Evolutionary conservation across 73 alveolate species (phyloP), one percentile per base, ranked within the genome.

Genomic region (Tetrahymena malaccensis): DNA sequence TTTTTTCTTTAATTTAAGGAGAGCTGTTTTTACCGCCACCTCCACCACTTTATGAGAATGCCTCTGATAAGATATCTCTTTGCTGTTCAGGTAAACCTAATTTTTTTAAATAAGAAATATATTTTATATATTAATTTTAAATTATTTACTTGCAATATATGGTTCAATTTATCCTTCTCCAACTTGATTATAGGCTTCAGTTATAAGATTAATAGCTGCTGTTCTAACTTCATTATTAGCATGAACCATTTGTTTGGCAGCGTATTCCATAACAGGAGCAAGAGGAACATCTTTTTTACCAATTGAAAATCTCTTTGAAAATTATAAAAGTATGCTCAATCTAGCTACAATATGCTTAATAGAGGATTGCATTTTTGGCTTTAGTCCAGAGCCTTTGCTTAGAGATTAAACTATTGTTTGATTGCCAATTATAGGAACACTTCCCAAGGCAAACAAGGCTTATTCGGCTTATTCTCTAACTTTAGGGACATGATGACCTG

Each of bases 401-500:
- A 99, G 94, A 44, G 97, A 97, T 22, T 97, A 97, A 57, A 98
- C 97, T 37, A 98, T 97, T 33, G 96, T 94, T 8, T 95, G 94
- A 50, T 97, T 97, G 10, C 99, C 99, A 34, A 98, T 97, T 35
- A 98, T 94, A 22, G 97, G 97, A 94, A 97, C 98, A 83, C 98
- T 98, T n/a, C 99, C 99, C 85, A 99, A 94, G 83, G 96, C 94
- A 44, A 99, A 85, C 55, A 98, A 96, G 37, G 98, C 97, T 93
- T 98, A 98, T 89, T 98, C 99, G 25, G 99, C 98, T 93, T 96
- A 97, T 96, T 99, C 99, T 94, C 99, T 98, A 12, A 98, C 95
- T 93, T 98, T 97, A 55, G 97, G 96, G 94, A 97, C 98, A 89
- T 98, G 97, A 94, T 99, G 99, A 43, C 99, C 99, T 57, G 98